A percentile compares a stretch with the other conserved stretches of the same genome.
Conservation (phyloP, 192 early-diverging fungal species). For the Backusella morwellensis region DNA sequence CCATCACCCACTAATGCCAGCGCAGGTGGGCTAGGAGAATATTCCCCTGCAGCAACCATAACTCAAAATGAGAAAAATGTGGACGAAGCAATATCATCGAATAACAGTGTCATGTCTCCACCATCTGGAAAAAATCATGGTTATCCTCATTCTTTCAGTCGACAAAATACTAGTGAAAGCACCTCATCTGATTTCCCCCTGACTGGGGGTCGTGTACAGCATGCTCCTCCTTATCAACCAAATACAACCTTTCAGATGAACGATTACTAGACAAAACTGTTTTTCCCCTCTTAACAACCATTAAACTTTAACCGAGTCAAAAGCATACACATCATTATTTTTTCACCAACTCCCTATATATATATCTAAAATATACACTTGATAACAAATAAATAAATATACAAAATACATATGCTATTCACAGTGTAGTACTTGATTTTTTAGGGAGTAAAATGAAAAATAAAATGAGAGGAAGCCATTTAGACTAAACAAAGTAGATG, state of each 20-base stretch:
- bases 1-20: neutral
- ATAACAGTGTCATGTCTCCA: neutral
- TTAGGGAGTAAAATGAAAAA: neutral
- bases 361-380: neutral
- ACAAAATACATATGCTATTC: neutral
- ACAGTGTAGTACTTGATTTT: neutral
- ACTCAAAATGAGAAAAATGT: conserved; percentile 5
- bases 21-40: neutral
- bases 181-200: neutral
- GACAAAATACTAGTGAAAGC: neutral
- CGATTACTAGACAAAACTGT: neutral
- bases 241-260: neutral
- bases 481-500: too few species aligned
- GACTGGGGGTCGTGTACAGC: neutral
- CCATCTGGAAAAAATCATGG: neutral
- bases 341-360: neutral
- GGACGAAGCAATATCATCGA: neutral
- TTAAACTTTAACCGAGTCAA: neutral
- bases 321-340: neutral
- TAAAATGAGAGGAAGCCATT: neutral
- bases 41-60: neutral
- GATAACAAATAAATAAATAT: neutral
- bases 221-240: neutral
- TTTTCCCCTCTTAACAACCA: neutral
- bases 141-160: neutral